A percentile compares a stretch with the other conserved stretches of the same genome.
phyloP scores from a whole-genome alignment of 2,329 filamentous ascomycete species.

The Rhytidhysteron rufulum region DNA sequence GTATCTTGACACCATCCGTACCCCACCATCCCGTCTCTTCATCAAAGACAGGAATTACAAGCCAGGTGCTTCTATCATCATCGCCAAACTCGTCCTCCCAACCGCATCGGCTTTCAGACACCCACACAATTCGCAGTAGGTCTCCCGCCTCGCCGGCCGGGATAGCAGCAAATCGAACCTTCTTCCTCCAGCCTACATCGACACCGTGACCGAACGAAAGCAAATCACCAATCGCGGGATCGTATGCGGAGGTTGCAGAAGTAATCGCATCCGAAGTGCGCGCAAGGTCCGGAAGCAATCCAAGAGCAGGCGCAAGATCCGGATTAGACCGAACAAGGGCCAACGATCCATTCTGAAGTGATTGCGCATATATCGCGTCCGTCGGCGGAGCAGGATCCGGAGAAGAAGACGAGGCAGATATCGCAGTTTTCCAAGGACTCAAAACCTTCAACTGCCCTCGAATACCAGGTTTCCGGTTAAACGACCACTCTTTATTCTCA shows the following conservation, averaged over 20 bases:
- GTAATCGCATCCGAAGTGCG: conserved; percentile 25
- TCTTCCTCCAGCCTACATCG: conserved; percentile 35
- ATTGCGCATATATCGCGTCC: conserved; percentile 5
- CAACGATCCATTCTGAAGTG: conserved; percentile 12
- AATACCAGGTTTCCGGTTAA: conserved; percentile 35
- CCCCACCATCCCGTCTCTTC: conserved; percentile 55
- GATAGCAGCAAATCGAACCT: conserved; percentile 25
- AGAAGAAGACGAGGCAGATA: conserved; percentile 15
- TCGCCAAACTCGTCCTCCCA: too few species aligned
- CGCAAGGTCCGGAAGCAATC: conserved; percentile 19
- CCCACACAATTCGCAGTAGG: conserved; percentile 52
- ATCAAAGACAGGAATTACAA: conserved; percentile 46
- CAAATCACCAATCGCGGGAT: conserved; percentile 41
- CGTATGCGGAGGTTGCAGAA: conserved; percentile 29
- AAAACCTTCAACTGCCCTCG: conserved; percentile 22
- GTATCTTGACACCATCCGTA: conserved; percentile 50
- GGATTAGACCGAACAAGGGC: conserved; percentile 17
- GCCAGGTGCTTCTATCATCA: conserved; percentile 41
- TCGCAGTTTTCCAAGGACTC: conserved; percentile 14
- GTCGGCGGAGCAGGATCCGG: conserved; percentile 3
- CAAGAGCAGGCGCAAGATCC: conserved; percentile 19
- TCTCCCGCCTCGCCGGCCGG: conserved; percentile 55
- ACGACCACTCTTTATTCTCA: conserved; percentile 48
- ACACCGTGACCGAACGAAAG: conserved; percentile 57
- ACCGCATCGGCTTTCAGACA: conserved; percentile 51